phyloP scores from a whole-genome alignment of 75 land plant genomes.

The Cunninghamia lanceolata region DNA sequence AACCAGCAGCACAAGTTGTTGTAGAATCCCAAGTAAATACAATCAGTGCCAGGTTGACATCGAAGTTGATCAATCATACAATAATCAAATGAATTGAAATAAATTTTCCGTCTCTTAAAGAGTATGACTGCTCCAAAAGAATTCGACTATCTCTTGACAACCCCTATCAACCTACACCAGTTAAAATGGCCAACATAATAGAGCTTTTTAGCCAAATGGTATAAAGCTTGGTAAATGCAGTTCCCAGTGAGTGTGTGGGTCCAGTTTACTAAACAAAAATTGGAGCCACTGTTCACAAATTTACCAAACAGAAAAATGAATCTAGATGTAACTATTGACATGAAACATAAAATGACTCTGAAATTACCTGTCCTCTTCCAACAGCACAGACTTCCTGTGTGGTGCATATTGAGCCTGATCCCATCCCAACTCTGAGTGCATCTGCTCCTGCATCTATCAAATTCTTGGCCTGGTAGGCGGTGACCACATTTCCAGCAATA shows the following conservation, averaged over 20 bases:
- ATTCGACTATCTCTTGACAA: not conserved
- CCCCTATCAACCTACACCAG: too few relatives aligned
- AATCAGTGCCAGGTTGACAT: too few relatives aligned
- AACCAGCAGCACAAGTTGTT: constrained; percentile 94
- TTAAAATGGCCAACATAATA: too few relatives aligned
- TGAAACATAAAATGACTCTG: not conserved
- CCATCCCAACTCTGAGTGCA: constrained; percentile 98
- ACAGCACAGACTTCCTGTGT: constrained; percentile 99
- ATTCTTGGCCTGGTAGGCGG: constrained; percentile 75
- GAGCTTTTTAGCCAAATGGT: too few relatives aligned
- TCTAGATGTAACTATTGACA: not conserved
- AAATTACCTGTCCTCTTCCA: constrained; percentile 90
- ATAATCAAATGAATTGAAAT: too few relatives aligned
- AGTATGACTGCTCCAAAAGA: too few relatives aligned
- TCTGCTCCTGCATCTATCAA: constrained; percentile 92
- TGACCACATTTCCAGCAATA: constrained; percentile 88
- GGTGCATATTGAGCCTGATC: constrained; percentile 98
- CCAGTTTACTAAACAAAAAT: not conserved
- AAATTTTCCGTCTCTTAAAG: too few relatives aligned
- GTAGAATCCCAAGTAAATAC: too few relatives aligned
- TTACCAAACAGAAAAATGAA: not conserved
- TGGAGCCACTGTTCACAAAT: not conserved
- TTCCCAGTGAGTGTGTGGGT: not conserved
- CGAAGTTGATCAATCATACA: too few relatives aligned
- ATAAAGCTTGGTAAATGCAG: not conserved